phyloP scores from a whole-genome alignment of 2,329 filamentous ascomycete genomes.

The Ascochyta rabiei region DNA sequence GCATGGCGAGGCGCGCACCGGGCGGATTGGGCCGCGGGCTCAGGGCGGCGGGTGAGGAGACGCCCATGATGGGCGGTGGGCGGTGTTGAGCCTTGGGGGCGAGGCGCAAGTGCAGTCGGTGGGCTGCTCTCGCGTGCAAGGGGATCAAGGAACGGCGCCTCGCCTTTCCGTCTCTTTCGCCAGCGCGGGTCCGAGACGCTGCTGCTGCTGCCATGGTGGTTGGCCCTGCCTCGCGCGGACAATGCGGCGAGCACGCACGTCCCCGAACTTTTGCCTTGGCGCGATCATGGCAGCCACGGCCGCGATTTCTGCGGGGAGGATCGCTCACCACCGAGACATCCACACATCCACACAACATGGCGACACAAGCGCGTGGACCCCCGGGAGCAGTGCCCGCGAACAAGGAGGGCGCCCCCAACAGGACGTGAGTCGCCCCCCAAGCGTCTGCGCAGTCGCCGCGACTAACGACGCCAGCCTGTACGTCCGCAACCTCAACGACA shows the following conservation, averaged over 20 bases:
- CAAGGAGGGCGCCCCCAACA: conserved; percentile 35
- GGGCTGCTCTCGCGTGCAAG: background rate
- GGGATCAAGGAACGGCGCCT: background rate
- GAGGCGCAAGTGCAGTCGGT: conserved; percentile 4
- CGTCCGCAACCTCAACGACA: conserved; percentile 84
- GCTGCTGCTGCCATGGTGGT: conserved; percentile 3
- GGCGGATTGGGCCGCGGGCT: conserved; percentile 37
- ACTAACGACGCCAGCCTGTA: conserved; percentile 70
- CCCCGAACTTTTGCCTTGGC: conserved; percentile 24
- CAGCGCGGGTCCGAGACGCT: background rate
- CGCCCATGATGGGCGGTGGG: conserved; percentile 25
- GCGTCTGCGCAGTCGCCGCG: background rate
- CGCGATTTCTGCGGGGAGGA: conserved; percentile 37
- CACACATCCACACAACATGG: conserved; percentile 25
- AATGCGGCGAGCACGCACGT: conserved; percentile 27
- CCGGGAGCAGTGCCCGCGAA: conserved; percentile 27
- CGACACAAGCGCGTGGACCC: conserved; percentile 32
- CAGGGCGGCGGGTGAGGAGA: conserved; percentile 32
- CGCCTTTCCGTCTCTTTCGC: conserved; percentile 8
- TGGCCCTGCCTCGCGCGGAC: conserved; percentile 7
- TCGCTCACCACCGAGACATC: conserved; percentile 21
- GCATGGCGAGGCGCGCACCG: conserved; percentile 20
- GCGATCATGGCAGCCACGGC: conserved; percentile 7
- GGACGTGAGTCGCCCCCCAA: conserved; percentile 37
- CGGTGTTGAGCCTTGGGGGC: conserved; percentile 4